Base-by-base conservation (phyloP, 352 stramenopile genomes). In the Pythium grandisporangium region DNA sequence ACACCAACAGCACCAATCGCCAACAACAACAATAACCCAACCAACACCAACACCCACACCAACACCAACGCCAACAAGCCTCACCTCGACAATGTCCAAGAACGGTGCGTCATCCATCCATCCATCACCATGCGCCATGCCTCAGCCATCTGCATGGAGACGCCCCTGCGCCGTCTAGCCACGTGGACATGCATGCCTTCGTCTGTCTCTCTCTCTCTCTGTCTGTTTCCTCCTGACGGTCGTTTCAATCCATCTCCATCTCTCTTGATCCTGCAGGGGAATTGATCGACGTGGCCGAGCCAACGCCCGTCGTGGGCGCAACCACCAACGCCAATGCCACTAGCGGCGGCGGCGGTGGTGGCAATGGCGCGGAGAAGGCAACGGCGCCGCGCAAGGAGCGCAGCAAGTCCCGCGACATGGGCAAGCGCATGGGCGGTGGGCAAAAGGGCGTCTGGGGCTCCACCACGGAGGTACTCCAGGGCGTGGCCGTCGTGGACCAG, bases 381-480 rank as follows among this genome's bases (percentile, higher is more conserved):
- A 53, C 82, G 20, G 47, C 64, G 5, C 51, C 72, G 20, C 74
- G 78, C 30, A 81, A 85, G 42, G 80, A 91, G 55, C 80, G 80
- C 49, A 85, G 66, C 65, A 91, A 93, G 67, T 90, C 77, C 38
- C 72, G 80, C 32, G 77, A 93, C 42, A 61, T 85, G 40, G 67
- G 71, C 43, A 93, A 93, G 54, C 79, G 79, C 62, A 91, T 91
- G 76, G 80, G 80, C 50, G 80, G 80, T 34, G 80, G 80, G 7
- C 79, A 93, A 60, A 93, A 91, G 50, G 80, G 71, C 24, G 68
- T 84, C 43, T 93, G 80, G 80, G 51, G 63, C 40, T 85, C 91
- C 39, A 60, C 77, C 19, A 80, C 75, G 33, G 70, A 92, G 50
- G 66, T 95, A 46, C 52, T 84, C 24, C 56, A 45, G 27, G 51